Base-by-base conservation (phyloP, 1,139 yeast genomes). In the Sugiyamaella neomexicana region DNA sequence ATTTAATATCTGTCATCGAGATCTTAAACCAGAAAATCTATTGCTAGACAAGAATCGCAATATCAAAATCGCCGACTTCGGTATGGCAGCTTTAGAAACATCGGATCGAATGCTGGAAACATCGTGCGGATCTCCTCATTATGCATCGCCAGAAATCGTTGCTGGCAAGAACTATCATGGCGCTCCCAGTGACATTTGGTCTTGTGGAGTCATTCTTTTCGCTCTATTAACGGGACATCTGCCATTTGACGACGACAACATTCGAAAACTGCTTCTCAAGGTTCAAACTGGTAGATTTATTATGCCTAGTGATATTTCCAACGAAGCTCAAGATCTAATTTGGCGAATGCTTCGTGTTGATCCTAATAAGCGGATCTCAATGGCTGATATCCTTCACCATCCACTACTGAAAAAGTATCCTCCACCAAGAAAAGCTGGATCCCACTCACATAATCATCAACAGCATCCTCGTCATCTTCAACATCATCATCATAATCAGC, bases 11-110 rank as follows among this genome's bases (percentile, higher is more conserved):
- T 76, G 78, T 68, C 99, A 93, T 71, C 83, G 99, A 59, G 99
- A 93, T 69, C 78, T 93, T 67, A 93, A 93, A 70, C 99, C 99
- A 0, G 99, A 93, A 69, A 93, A 93, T 72, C 77, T 93, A 62
- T 75, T 93, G 49, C 76, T 93, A 47, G 99, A 95, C 73, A 85
- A 86, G 69, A 81, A 89, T 69, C 82, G 86, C 61, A 90, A 89
- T 69, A 90, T 93, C 71, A 93, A 93, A 70, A 91, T 93, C 63
- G 99, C 99, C 13, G 99, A 93, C 73, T 93, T 93, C 70, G 99
- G 99, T 40, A 95, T 93, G 99, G 99, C 99, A n/a, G 99, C 99
- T 1, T 75, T 93, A 48, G 99, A 93, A 70, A 85, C 95, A 40
- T 81, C 82, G 55, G 95, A 86, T 63, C 81, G 87, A 64, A 74